Conservation (phyloP, 257 asterid species). For the Ligustrum vulgare region DNA sequence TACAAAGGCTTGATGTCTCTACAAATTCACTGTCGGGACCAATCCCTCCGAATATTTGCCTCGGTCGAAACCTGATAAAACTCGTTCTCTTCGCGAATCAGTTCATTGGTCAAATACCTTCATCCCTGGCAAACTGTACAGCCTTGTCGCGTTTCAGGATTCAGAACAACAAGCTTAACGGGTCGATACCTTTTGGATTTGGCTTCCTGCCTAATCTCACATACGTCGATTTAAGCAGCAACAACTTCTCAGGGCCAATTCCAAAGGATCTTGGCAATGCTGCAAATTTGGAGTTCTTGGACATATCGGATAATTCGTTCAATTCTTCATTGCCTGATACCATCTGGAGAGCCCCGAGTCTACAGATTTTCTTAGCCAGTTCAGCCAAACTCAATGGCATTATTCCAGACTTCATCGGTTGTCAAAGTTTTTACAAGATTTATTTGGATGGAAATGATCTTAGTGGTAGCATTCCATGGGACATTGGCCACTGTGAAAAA, state of each 20-base stretch:
- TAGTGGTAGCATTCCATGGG: slow-evolving; percentile 44
- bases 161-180: slow-evolving; percentile 41
- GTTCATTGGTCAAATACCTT: slow-evolving; percentile 47
- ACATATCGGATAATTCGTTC: neutral
- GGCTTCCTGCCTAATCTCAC: slow-evolving; percentile 38
- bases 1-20: slow-evolving; percentile 49
- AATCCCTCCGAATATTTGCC: slow-evolving; percentile 42
- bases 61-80: slow-evolving; percentile 35
- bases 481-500: slow-evolving; percentile 44
- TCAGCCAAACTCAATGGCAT: slow-evolving; percentile 26
- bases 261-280: slow-evolving; percentile 39
- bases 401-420: neutral
- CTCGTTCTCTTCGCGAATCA: slow-evolving; percentile 44
- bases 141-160: slow-evolving; percentile 45
- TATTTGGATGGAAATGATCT: slow-evolving; percentile 38
- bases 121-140: slow-evolving; percentile 29
- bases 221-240: slow-evolving; percentile 43
- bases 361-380: slow-evolving; percentile 38
- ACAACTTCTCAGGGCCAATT: slow-evolving; percentile 48
- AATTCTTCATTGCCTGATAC: slow-evolving; percentile 35
- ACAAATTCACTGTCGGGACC: slow-evolving; percentile 46
- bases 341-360: slow-evolving; percentile 42
- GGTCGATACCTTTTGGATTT: slow-evolving; percentile 45
- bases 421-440: neutral
- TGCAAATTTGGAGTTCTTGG: neutral